A percentile compares a stretch with the other conserved stretches of the same genome.
These are phyloP conservation scores for Spergularia bocconei DNA, from an alignment of 148 eudicot species.

Conservation along the genomic window DNA sequence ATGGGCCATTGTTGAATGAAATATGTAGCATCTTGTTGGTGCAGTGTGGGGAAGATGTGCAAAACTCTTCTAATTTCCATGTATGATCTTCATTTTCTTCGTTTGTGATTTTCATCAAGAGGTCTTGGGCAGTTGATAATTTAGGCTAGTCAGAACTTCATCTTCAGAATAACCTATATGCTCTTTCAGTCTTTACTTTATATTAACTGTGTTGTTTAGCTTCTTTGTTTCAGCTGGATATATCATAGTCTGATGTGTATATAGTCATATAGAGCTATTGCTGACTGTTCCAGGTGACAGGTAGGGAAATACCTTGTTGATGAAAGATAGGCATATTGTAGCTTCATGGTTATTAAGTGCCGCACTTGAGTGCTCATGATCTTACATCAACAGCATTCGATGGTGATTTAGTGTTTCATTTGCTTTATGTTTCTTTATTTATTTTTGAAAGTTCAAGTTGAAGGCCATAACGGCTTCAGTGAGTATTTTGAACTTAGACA, in stretches of 20 bases:
- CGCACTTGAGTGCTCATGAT: neutral
- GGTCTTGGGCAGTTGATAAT: neutral
- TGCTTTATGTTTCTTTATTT: neutral
- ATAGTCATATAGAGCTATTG: neutral
- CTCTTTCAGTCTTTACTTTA: too few species aligned
- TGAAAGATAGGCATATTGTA: neutral
- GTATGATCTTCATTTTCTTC: neutral
- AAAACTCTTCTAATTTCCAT: neutral
- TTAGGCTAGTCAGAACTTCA: too few species aligned
- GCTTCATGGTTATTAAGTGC: neutral
- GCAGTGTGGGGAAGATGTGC: neutral
- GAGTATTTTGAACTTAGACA: neutral
- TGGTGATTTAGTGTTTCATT: neutral
- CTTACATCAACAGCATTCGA: neutral
- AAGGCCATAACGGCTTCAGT: neutral
- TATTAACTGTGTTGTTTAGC: too few species aligned
- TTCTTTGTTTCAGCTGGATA: neutral
- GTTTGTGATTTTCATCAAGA: neutral
- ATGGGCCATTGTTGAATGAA: neutral
- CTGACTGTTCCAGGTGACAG: neutral
- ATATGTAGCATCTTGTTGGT: neutral
- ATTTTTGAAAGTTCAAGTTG: neutral
- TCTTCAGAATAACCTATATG: too few species aligned
- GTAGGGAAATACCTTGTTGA: too few species aligned
- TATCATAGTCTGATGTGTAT: neutral